Base-by-base conservation (phyloP, 208 protist species). In the Acanthamoeba divionensis region DNA sequence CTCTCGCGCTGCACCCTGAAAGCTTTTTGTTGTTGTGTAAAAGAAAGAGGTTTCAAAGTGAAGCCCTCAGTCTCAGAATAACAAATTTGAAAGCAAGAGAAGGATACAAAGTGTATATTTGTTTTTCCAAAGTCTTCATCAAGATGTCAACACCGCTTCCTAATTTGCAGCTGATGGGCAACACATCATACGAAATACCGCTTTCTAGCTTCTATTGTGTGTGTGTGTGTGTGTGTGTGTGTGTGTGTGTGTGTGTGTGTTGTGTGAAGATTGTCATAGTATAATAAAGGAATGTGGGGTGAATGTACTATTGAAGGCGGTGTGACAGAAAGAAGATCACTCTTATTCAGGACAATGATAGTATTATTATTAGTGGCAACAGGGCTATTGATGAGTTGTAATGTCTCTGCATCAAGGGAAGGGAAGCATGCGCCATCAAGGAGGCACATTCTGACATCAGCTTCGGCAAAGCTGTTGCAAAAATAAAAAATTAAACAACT, bases 371-470 rank as follows among this genome's bases (percentile, higher is more conserved):
- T 45, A n/a, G n/a, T n/a, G n/a, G n/a, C n/a, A n/a, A n/a, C n/a
- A n/a, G n/a, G n/a, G n/a, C n/a, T n/a, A n/a, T n/a, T n/a, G 33
- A 77, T 45, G 10, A 77, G 67, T 4, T 38, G 24, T 9, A 77
- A 45, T 26, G 54, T 6, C 13, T 77, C 67, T 21, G 29, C 21
- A 0, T 44, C 67, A 38, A 77, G 31, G 1, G 18, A 21, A 5
- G 67, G 67, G 41, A 48, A 85, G 8, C 50, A 48, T 1, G 75
- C 47, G 1, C 13, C 75, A n/a, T 85, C 75, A 29, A 85, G 63
- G 50, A 85, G 21, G 50, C 75, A 85, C 15, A 85, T 85, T 54
- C 63, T 85, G 21, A 85, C n/a, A 54, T 85, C 75, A 1, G 75
- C 21, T 13, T 38, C 57, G 67, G 65, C 63, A 44, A 63, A 48